Evolutionary conservation across 2,329 filamentous ascomycete genomes (phyloP), one percentile per base, ranked within the genome.

Genomic region (Neopestalotiopsis rosae): DNA sequence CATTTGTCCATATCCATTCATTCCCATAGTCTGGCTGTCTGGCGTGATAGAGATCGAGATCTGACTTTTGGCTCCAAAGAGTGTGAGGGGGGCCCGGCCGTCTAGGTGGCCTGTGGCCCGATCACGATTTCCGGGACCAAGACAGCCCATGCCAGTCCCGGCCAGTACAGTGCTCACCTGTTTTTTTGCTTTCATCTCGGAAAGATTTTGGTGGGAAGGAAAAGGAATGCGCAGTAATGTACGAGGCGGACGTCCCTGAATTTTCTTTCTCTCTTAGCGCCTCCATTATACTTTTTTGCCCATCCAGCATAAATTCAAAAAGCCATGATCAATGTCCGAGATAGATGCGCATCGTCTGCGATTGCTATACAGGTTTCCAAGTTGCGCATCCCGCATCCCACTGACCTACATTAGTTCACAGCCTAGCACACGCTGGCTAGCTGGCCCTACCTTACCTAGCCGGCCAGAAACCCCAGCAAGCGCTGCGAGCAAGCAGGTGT

Each of bases 81-180:
- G 24, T 28, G 24, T 28, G 24, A 28, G 24, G 57, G 57, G 24
- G 20, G 57, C 20, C 24, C 57, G 24, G 24, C 24, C 30, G 57
- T 30, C 12, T 13, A 3, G 20, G 28, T 38, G 34, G 34, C 34
- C 34, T 28, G 20, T 58, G 56, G 56, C 20, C 56, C 56, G 42
- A 49, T 58, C 24, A 28, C 17, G 49, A 59, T 24, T 24, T 20
- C 40, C 59, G n/a, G 59, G 17, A 20, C 59, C 59, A 34, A 62
- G 59, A 62, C 59, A 62, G 30, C 6, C 32, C 59, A 62, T 62
- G 59, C 59, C 59, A 62, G 32, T 20, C 13, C 24, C 24, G 24
- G 24, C 24, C 24, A 28, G 24, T 10, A 24, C n/a, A 24, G 24
- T 24, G 12, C 57, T n/a, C 49, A 17, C 49, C 30, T 24, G 10